Evolutionary conservation across 768 basidiomycete genomes (phyloP), one percentile per base, ranked within the genome.

Genomic region (Macrolepiota fuliginosa): DNA sequence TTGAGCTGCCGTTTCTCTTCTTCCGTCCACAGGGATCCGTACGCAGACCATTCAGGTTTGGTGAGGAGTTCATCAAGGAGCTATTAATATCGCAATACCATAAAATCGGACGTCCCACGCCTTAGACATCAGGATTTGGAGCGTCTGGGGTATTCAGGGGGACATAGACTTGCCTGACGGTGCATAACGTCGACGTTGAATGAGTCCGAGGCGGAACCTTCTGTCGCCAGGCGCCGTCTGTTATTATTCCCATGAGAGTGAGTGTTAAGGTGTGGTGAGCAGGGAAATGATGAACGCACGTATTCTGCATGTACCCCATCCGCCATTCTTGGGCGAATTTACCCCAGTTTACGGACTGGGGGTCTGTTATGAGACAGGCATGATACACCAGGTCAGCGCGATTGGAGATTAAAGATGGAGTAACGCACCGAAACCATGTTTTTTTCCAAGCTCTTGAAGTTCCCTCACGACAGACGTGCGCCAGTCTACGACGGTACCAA

Each of bases 261-360:
- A 60, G 24, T 40, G 36, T 10, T 46, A 17, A 15, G 47, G 50
- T 27, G 36, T 13, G 32, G 39, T 17, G 19, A 25, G 36, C 5
- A 5, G 35, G 29, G 0, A 6, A 25, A 11, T 36, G 24, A 2
- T 7, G 10, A 15, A 72, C 80, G 25, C 54, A 84, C 84, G 83
- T 83, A 36, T 71, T 76, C 24, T 66, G 62, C 27, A 78, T 59
- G 65, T 88, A 89, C 0, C 80, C 82, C 1, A 66, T 68, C 54
- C 87, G 76, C 87, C 87, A 89, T 64, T 84, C 81, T 45, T 75
- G 67, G 0, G 85, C 81, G 65, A 89, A 87, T 13, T 72, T 75
- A 0, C 58, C 58, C 83, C 83, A 84, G 64, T 83, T 73, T 1
- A 54, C 59, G 7, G 29, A 40, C 17, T 12, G 42, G 19, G 59